phyloP scores from a whole-genome alignment of 345 rosid genomes.

The Reutealis trisperma region DNA sequence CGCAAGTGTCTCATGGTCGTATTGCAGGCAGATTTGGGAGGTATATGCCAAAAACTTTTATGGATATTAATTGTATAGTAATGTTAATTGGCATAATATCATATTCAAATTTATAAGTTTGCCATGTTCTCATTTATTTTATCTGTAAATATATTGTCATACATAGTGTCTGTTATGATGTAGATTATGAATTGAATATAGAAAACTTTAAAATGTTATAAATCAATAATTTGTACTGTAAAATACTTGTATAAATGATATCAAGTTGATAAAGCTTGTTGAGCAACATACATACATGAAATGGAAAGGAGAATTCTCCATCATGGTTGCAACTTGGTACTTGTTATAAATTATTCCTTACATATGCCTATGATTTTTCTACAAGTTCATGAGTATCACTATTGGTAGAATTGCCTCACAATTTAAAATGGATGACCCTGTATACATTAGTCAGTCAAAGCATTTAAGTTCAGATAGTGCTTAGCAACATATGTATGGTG shows the following conservation, averaged over 20 bases:
- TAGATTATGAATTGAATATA: neutral
- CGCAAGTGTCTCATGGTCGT: slow-evolving; percentile 84
- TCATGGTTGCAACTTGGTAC: neutral
- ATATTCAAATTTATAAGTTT: neutral
- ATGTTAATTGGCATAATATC: neutral
- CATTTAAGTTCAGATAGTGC: neutral
- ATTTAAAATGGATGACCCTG: neutral
- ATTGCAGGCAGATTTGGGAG: slow-evolving; percentile 77
- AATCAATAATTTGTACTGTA: neutral
- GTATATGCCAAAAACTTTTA: slow-evolving; percentile 38
- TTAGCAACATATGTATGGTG: neutral
- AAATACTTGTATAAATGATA: neutral
- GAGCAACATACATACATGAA: neutral
- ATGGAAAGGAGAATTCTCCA: neutral
- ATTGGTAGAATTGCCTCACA: neutral
- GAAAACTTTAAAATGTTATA: neutral
- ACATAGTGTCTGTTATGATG: neutral
- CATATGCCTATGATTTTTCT: neutral
- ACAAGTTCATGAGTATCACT: neutral
- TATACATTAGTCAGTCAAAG: neutral
- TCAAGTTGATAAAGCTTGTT: neutral
- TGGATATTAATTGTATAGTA: neutral
- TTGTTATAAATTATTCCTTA: neutral
- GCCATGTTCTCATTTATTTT: neutral
- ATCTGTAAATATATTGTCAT: neutral